Conservation (phyloP, 2,329 filamentous ascomycete species). For the Orbilia ellipsospora region DNA sequence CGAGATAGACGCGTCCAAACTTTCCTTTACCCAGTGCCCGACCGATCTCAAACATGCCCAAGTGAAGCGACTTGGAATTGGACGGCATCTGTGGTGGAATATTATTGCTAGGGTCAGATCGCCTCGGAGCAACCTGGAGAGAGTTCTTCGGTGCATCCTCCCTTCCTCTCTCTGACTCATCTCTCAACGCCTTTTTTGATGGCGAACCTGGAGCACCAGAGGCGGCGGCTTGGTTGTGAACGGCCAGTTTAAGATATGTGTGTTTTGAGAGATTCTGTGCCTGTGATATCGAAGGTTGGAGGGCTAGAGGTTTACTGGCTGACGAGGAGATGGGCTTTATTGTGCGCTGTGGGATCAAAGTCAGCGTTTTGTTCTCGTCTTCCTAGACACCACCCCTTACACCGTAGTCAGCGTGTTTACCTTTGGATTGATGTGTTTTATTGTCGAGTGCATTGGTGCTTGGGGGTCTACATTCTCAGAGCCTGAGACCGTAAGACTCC, state of each 20-base stretch:
- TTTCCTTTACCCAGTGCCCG: constrained; percentile 87
- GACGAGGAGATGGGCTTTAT: constrained; percentile 51
- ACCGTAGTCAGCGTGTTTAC: constrained; percentile 8
- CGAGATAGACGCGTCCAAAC: constrained; percentile 86
- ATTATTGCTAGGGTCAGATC: constrained; percentile 53
- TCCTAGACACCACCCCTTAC: background rate
- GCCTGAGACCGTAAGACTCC: constrained; percentile 54
- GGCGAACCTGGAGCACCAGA: constrained; percentile 31
- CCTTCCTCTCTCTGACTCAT: constrained; percentile 20
- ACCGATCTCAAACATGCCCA: constrained; percentile 94
- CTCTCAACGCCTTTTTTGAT: constrained; percentile 33
- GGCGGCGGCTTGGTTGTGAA: constrained; percentile 58
- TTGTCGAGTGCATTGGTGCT: constrained; percentile 42
- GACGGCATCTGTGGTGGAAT: constrained; percentile 51
- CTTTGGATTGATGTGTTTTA: constrained; percentile 53
- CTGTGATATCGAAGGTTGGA: constrained; percentile 57
- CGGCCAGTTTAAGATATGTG: constrained; percentile 59
- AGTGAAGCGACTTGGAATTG: constrained; percentile 73
- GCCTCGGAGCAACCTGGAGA: constrained; percentile 46
- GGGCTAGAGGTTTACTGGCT: constrained; percentile 59
- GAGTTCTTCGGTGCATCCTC: constrained; percentile 51
- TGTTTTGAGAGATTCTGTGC: constrained; percentile 56
- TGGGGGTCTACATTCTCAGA: constrained; percentile 58
- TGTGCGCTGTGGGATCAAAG: constrained; percentile 38
- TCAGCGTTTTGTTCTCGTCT: constrained; percentile 13